Base-by-base conservation (phyloP, 345 rosid genomes). In the Dimocarpus longan region DNA sequence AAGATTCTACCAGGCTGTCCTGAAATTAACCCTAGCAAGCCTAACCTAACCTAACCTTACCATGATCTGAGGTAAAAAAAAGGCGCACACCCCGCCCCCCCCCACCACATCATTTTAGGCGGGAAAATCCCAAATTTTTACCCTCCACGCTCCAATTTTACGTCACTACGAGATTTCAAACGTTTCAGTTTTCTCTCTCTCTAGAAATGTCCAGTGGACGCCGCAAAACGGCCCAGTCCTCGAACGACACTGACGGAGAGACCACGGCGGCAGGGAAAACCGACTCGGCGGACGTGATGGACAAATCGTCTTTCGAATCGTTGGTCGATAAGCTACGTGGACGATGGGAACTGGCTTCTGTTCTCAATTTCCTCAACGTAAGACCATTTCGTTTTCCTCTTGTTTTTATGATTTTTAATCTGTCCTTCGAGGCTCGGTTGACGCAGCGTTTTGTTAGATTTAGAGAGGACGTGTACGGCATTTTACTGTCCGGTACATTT, bases 261-360 rank as follows among this genome's bases (percentile, higher is more conserved):
- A 79, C 70, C 5, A 82, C 72, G 39, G 42, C 18, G 39, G 3
- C 44, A 37, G 50, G 46, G 64, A 68, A 75, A 52, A 65, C 79
- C 7, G 84, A 79, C 84, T 59, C 79, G 13, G 78, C 74, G 22
- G 52, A 62, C 73, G 39, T 63, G 5, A 32, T 66, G 65, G 88
- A 85, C 52, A 86, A 77, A 48, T 56, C 86, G 5, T 73, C 82
- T 6, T n/a, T 71, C 8, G 78, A 86, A 8, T 66, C 82, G 10
- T 88, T 87, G 70, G 90, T 92, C 46, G 79, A 80, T 26, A 68
- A 74, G 82, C 81, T 95, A 73, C 98, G 98, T 56, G 84, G 86
- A 66, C 87, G 90, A 63, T 95, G 98, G 98, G 98, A 95, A 79
- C 93, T 95, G 39, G 98, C 98, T 40, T 93, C 94, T 15, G 94